A percentile compares a stretch with the other conserved stretches of the same genome.
phyloP scores from a whole-genome alignment of 2,329 filamentous ascomycete species.

The Penicillium digitatum region DNA sequence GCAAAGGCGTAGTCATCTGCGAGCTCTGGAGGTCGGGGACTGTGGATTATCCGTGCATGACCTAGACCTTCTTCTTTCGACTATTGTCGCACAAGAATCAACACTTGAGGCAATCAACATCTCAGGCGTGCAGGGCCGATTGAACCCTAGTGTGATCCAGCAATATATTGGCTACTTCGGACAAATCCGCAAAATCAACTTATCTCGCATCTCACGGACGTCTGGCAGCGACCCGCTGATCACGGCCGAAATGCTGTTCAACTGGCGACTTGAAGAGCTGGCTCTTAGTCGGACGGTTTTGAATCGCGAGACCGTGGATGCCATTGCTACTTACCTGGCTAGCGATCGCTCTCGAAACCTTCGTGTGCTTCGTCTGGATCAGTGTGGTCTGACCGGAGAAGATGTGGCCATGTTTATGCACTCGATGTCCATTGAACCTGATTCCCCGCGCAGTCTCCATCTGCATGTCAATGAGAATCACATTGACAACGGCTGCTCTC shows the following conservation, averaged over 20 bases:
- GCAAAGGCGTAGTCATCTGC: constrained; percentile 60
- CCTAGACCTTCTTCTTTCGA: constrained; percentile 58
- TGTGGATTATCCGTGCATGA: constrained; percentile 53
- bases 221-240: constrained; percentile 62
- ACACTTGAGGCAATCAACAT: constrained; percentile 66
- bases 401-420: constrained; percentile 63
- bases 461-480: constrained; percentile 63
- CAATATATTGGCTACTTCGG: constrained; percentile 64
- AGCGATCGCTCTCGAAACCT: constrained; percentile 59
- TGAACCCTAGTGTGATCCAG: constrained; percentile 62
- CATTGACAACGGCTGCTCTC: constrained; percentile 42
- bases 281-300: constrained; percentile 60
- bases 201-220: constrained; percentile 62
- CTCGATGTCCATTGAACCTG: constrained; percentile 54
- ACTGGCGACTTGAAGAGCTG: constrained; percentile 65
- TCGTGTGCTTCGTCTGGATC: constrained; percentile 60
- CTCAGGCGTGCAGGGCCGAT: constrained; percentile 61
- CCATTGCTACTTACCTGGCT: constrained; percentile 61
- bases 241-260: constrained; percentile 60
- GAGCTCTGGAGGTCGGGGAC: constrained; percentile 63
- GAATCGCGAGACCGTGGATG: constrained; percentile 62
- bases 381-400: constrained; percentile 61
- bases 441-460: constrained; percentile 56
- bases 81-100: constrained; percentile 60
- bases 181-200: constrained; percentile 61